Evolutionary conservation across 371 early-diverging fungal genomes (phyloP).

Genomic region (Blakeslea trispora): DNA sequence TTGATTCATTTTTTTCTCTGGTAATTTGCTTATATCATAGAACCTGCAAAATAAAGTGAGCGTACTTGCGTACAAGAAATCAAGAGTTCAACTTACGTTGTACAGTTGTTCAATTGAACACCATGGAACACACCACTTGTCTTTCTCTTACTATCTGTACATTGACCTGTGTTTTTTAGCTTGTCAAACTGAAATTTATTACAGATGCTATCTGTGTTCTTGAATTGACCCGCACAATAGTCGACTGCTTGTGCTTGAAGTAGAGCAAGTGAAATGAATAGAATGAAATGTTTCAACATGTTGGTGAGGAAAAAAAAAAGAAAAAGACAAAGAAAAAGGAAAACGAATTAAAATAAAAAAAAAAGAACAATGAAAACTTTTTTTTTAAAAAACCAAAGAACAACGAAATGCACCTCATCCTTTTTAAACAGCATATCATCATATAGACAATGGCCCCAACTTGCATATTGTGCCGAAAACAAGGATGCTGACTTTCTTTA

Average conservation of each 20-base stretch:
- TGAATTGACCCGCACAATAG: conserved; percentile 8
- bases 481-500: too few species aligned
- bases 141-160: conserved; percentile 26
- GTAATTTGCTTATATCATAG: conserved; percentile 39
- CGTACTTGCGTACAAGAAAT: too few species aligned
- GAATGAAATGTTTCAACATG: too few species aligned
- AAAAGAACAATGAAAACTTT: too few species aligned
- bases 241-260: not conserved
- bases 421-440: too few species aligned
- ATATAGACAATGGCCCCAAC: too few species aligned
- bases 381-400: too few species aligned
- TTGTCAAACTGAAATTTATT: conserved; percentile 18
- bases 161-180: conserved; percentile 11
- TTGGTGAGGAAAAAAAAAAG: not conserved
- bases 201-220: conserved; percentile 4
- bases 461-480: too few species aligned
- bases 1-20: conserved; percentile 33
- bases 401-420: too few species aligned
- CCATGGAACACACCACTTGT: conserved; percentile 17
- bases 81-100: conserved; percentile 30
- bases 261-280: too few species aligned
- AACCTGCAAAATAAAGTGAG: conserved; percentile 30
- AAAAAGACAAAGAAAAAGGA: too few species aligned
- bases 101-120: conserved; percentile 37
- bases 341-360: too few species aligned